phyloP scores from a whole-genome alignment of 2,329 filamentous ascomycete genomes.

The Furcasterigmium furcatum region DNA sequence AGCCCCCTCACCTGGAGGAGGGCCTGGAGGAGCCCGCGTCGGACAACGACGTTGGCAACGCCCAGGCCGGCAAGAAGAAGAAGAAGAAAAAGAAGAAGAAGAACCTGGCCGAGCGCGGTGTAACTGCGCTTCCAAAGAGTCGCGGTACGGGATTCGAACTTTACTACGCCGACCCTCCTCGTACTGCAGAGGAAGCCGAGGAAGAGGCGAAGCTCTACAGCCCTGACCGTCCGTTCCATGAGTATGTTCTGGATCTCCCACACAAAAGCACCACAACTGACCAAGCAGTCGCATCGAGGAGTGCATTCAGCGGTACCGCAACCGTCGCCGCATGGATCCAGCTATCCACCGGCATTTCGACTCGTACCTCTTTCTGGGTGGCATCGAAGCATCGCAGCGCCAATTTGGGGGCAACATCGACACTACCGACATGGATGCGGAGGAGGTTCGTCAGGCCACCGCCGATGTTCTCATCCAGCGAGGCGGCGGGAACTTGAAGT shows the following conservation, averaged over 20 bases:
- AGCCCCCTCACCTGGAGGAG: too few species aligned
- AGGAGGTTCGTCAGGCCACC: slow-evolving; percentile 61
- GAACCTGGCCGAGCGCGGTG: slow-evolving; percentile 28
- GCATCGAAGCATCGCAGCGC: slow-evolving; percentile 58
- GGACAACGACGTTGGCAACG: background rate
- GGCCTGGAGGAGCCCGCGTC: too few species aligned
- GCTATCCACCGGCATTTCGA: slow-evolving; percentile 64
- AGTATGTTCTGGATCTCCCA: slow-evolving; percentile 36
- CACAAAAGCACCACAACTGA: slow-evolving; percentile 2
- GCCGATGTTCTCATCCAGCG: slow-evolving; percentile 57
- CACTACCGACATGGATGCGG: slow-evolving; percentile 56
- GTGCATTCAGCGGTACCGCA: slow-evolving; percentile 78
- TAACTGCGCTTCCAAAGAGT: slow-evolving; percentile 36
- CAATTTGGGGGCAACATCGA: slow-evolving; percentile 60
- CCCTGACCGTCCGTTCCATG: slow-evolving; percentile 48
- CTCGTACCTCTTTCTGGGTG: slow-evolving; percentile 80
- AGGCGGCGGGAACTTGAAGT: slow-evolving; percentile 39
- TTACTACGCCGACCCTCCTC: slow-evolving; percentile 74
- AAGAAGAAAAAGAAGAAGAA: slow-evolving; percentile 12
- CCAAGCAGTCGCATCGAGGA: slow-evolving; percentile 70
- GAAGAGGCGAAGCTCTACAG: slow-evolving; percentile 67
- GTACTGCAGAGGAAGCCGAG: slow-evolving; percentile 67
- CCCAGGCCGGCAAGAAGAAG: background rate
- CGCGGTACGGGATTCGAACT: slow-evolving; percentile 68
- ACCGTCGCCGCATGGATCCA: slow-evolving; percentile 69